Percentiles rank a stretch among this genome's conserved stretches.
These are phyloP conservation scores for Colletotrichum aenigma DNA, from an alignment of 2,329 filamentous ascomycete species.

Conservation along the genomic window DNA sequence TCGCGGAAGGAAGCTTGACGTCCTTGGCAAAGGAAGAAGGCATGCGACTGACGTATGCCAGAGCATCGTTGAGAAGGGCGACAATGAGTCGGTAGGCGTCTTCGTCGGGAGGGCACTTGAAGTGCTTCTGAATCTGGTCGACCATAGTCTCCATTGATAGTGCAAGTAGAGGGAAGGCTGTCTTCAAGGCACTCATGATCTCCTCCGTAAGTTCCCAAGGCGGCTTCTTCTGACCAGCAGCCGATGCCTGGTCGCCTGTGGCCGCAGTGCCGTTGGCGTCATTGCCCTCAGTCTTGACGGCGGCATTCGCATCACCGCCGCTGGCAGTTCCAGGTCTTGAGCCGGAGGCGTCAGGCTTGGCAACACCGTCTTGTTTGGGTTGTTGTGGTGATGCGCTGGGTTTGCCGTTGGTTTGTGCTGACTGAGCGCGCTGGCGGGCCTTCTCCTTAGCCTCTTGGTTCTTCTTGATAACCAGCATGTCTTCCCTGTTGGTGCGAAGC, in stretches of 20 bases:
- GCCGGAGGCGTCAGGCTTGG: conserved; percentile 35
- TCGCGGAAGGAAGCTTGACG: conserved; percentile 86
- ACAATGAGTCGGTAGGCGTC: conserved; percentile 97
- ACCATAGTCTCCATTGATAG: conserved; percentile 99
- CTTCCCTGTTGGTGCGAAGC: conserved; percentile 89
- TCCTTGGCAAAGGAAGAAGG: conserved; percentile 87
- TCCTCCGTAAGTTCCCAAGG: conserved; percentile 98
- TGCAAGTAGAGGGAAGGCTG: conserved; percentile 92
- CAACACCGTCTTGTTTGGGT: conserved; percentile 56
- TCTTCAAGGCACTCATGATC: conserved; percentile 94
- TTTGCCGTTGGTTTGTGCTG: conserved; percentile 48
- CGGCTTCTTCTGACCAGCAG: conserved; percentile 66
- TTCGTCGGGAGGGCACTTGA: conserved; percentile 98
- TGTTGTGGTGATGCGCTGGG: conserved; percentile 51
- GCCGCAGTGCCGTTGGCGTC: conserved; percentile 32
- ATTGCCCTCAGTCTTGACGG: conserved; percentile 50
- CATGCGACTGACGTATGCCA: conserved; percentile 89
- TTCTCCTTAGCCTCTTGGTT: conserved; percentile 78
- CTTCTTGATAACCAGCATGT: conserved; percentile 92
- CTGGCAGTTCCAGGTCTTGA: conserved; percentile 58
- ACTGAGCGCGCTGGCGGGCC: conserved; percentile 53
- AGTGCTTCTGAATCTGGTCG: conserved; percentile 97
- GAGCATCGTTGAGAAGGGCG: conserved; percentile 92
- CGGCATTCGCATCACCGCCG: conserved; percentile 41
- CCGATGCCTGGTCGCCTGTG: conserved; percentile 21